These are phyloP conservation scores for Podaxis sp. DNA, from an alignment of 768 basidiomycete species.

Conservation along the genomic window DNA sequence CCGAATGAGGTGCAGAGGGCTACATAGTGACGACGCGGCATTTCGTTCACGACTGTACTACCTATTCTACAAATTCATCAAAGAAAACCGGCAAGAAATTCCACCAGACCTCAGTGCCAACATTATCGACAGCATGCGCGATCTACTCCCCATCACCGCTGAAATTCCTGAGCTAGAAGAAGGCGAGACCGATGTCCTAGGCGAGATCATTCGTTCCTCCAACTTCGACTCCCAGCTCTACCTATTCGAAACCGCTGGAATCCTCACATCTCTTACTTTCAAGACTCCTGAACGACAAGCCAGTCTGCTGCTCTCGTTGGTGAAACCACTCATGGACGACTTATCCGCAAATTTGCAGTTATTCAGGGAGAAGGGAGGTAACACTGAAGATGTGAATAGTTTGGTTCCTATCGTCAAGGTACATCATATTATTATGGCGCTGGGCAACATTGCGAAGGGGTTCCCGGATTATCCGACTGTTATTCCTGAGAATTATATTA, in stretches of 20 bases:
- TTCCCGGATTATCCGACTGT: conserved; percentile 88
- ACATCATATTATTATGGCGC: conserved; percentile 92
- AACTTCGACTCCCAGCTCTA: conserved; percentile 90
- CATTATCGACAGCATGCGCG: conserved; percentile 72
- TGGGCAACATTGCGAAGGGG: conserved; percentile 93
- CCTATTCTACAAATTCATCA: conserved; percentile 90
- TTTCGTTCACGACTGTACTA: conserved; percentile 84
- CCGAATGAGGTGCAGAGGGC: conserved; percentile 51
- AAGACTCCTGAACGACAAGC: conserved; percentile 68
- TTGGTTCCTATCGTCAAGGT: conserved; percentile 75
- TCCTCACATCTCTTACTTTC: conserved; percentile 73
- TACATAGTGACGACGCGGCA: conserved; percentile 72
- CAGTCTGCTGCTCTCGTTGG: conserved; percentile 67
- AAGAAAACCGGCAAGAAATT: conserved; percentile 77
- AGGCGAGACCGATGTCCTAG: conserved; percentile 66
- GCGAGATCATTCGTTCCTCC: conserved; percentile 76
- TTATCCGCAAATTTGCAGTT: conserved; percentile 58
- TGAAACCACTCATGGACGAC: conserved; percentile 79
- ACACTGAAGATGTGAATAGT: conserved; percentile 64
- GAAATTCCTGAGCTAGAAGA: conserved; percentile 78
- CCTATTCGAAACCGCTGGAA: conserved; percentile 90
- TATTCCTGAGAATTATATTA: conserved; percentile 60
- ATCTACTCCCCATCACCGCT: conserved; percentile 73
- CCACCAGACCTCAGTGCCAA: conserved; percentile 65
- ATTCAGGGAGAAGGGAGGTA: conserved; percentile 41